Conservation (phyloP, 345 rosid genomes). For the Salix suchowensis region DNA sequence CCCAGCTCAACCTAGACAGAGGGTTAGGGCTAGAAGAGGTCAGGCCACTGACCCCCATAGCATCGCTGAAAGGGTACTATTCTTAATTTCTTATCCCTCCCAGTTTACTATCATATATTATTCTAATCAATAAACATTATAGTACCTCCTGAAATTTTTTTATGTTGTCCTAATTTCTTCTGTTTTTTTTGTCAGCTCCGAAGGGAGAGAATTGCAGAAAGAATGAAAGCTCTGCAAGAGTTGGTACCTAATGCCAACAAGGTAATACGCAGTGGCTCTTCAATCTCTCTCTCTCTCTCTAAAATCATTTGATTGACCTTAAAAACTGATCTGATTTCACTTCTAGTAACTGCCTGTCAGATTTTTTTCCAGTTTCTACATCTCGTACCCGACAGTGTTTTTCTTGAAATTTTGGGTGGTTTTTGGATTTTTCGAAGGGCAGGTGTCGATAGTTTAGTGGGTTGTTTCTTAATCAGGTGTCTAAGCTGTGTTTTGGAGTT, state of each 20-base stretch:
- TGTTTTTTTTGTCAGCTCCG: slow-evolving; percentile 50
- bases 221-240: slow-evolving; percentile 98
- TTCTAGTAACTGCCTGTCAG: not conserved
- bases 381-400: not conserved
- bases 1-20: slow-evolving; percentile 66
- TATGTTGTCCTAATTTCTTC: not conserved
- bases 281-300: not conserved
- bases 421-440: too few relatives aligned
- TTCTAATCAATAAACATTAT: too few relatives aligned
- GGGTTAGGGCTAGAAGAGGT: slow-evolving; percentile 93
- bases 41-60: slow-evolving; percentile 99
- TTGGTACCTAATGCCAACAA: slow-evolving; percentile 95
- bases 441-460: not conserved
- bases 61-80: slow-evolving; percentile 79
- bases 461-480: not conserved
- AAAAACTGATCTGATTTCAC: not conserved
- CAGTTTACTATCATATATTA: not conserved
- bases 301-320: not conserved
- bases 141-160: too few relatives aligned
- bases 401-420: not conserved
- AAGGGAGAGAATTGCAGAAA: slow-evolving; percentile 93
- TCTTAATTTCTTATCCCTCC: not conserved
- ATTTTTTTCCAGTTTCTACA: not conserved
- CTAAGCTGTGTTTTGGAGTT: not conserved
- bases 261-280: slow-evolving; percentile 30